A percentile compares a stretch with the other conserved stretches of the same genome.
These are phyloP conservation scores for Aureobasidium subglaciale DNA, from an alignment of 2,329 filamentous ascomycete species.

Conservation along the genomic window DNA sequence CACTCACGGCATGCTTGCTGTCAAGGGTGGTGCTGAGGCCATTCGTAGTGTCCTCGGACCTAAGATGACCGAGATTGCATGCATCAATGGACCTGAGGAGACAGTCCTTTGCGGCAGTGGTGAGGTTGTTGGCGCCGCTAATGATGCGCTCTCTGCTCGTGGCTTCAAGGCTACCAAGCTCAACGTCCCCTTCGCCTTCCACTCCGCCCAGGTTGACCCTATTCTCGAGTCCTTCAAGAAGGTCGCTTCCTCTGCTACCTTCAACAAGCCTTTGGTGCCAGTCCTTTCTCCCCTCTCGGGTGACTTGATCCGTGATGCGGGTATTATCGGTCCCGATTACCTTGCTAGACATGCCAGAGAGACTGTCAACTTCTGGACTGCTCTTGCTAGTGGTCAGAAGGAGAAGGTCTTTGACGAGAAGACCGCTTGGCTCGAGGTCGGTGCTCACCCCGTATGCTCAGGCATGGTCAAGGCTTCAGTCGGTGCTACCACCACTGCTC, in stretches of 20 bases:
- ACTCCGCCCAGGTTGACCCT: constrained; percentile 58
- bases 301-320: constrained; percentile 50
- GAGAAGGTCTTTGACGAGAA: constrained; percentile 56
- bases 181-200: constrained; percentile 61
- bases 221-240: constrained; percentile 55
- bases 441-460: constrained; percentile 64
- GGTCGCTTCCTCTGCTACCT: constrained; percentile 47
- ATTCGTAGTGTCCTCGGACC: constrained; percentile 47
- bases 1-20: constrained; percentile 60
- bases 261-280: constrained; percentile 52
- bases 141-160: constrained; percentile 41
- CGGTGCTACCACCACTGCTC: constrained; percentile 48
- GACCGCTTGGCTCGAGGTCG: constrained; percentile 65
- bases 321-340: constrained; percentile 54
- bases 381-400: constrained; percentile 52
- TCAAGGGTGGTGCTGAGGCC: constrained; percentile 45
- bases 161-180: constrained; percentile 56
- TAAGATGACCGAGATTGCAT: constrained; percentile 53
- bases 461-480: constrained; percentile 62
- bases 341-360: constrained; percentile 59
- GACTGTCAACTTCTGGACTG: constrained; percentile 61
- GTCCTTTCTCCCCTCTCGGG: constrained; percentile 63
- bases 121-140: constrained; percentile 51
- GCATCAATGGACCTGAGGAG: constrained; percentile 68
- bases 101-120: constrained; percentile 64